phyloP scores from a whole-genome alignment of 2,329 filamentous ascomycete species.

The Emmonsiellopsis sp. region DNA sequence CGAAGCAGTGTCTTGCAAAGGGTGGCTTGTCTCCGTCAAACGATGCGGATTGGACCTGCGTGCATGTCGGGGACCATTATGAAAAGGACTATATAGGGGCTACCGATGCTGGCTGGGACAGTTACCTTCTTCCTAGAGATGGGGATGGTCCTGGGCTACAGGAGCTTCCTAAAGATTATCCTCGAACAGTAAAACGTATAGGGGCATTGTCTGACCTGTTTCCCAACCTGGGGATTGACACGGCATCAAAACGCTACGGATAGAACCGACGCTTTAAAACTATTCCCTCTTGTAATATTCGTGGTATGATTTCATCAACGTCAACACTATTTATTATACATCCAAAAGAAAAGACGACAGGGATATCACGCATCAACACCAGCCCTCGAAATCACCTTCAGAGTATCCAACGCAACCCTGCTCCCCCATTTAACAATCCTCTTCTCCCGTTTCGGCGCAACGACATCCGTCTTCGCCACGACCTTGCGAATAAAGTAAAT shows the following conservation, averaged over 20 bases:
- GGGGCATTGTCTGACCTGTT: conserved; percentile 5
- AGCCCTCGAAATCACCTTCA: conserved; percentile 23
- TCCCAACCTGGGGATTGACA: conserved; percentile 3
- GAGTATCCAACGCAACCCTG: conserved; percentile 31
- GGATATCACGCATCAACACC: neutral
- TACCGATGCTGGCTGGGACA: conserved; percentile 29
- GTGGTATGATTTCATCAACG: neutral
- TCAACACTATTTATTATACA: neutral
- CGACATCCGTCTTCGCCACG: conserved; percentile 56
- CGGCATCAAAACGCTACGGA: neutral
- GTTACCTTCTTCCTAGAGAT: conserved; percentile 11
- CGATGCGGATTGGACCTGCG: conserved; percentile 19
- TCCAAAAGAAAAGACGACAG: neutral
- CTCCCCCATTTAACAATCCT: conserved; percentile 42
- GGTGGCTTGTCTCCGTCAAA: neutral
- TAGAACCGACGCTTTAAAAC: neutral
- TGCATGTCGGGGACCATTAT: conserved; percentile 40
- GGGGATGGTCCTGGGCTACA: conserved; percentile 1
- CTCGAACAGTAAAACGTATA: conserved; percentile 3
- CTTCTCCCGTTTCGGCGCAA: conserved; percentile 42
- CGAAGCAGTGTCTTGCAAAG: conserved; percentile 10
- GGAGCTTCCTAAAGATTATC: neutral
- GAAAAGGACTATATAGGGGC: conserved; percentile 34
- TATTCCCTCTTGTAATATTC: neutral
- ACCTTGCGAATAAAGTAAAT: conserved; percentile 73